phyloP scores from a whole-genome alignment of 257 asterid species.

The Lycium barbarum region DNA sequence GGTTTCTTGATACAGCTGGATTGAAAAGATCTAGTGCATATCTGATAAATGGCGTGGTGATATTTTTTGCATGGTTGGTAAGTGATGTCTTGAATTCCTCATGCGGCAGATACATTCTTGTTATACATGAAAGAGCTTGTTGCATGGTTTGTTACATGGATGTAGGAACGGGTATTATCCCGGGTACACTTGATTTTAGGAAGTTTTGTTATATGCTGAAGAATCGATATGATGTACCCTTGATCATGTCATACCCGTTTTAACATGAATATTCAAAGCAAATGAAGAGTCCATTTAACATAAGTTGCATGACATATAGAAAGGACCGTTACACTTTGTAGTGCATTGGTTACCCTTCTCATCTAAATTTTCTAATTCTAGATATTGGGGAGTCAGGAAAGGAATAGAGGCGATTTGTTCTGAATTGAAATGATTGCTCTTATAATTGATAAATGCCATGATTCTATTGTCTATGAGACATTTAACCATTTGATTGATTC shows the following conservation, averaged over 20 bases:
- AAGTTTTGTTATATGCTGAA: conserved; percentile 20
- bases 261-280: conserved; percentile 17
- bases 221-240: background rate
- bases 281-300: conserved; percentile 22
- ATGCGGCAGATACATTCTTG: background rate
- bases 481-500: background rate
- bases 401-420: background rate
- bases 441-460: background rate
- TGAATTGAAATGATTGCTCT: conserved; percentile 3
- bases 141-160: conserved; percentile 7
- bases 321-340: background rate
- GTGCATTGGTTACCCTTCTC: background rate
- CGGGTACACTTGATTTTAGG: conserved; percentile 17
- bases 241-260: background rate
- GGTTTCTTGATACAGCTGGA: conserved; percentile 92
- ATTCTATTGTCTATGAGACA: conserved; percentile 9
- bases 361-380: background rate
- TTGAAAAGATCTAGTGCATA: conserved; percentile 81
- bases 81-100: conserved; percentile 34
- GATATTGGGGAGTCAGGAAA: background rate
- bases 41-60: conserved; percentile 75
- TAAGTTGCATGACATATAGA: background rate
- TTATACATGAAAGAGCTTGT: background rate
- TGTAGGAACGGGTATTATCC: conserved; percentile 2
- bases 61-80: conserved; percentile 93